These are phyloP conservation scores for Penicillium corylophilum DNA, from an alignment of 2,329 filamentous ascomycete genomes.

Conservation along the genomic window DNA sequence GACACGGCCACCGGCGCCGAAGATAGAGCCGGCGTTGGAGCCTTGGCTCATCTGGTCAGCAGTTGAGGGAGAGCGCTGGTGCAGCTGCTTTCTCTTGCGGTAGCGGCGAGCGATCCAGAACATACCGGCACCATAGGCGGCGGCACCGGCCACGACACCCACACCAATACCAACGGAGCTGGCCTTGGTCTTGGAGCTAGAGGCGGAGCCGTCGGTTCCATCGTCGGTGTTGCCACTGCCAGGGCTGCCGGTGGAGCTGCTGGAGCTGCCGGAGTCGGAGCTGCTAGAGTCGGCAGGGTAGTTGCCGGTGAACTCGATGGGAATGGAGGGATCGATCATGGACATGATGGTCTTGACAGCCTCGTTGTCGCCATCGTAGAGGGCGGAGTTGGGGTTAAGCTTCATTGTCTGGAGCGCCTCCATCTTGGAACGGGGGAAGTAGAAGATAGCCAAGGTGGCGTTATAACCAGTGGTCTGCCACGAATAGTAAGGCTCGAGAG, in stretches of 20 bases:
- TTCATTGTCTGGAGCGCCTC: slow-evolving; percentile 68
- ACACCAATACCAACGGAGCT: slow-evolving; percentile 67
- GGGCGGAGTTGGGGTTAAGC: slow-evolving; percentile 65
- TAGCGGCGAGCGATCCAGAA: slow-evolving; percentile 88
- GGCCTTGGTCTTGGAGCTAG: slow-evolving; percentile 36
- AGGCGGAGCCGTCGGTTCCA: slow-evolving; percentile 51
- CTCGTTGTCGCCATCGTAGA: slow-evolving; percentile 69
- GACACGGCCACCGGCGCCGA: slow-evolving; percentile 46
- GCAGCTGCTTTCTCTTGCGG: slow-evolving; percentile 77
- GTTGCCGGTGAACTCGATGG: slow-evolving; percentile 53
- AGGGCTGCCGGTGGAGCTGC: slow-evolving; percentile 16
- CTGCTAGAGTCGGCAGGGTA: slow-evolving; percentile 19
- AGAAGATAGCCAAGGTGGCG: slow-evolving; percentile 74
- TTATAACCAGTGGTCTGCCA: slow-evolving; percentile 67
- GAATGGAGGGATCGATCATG: slow-evolving; percentile 82
- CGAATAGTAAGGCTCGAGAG: slow-evolving; percentile 75
- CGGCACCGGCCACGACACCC: slow-evolving; percentile 73
- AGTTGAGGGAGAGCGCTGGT: slow-evolving; percentile 73
- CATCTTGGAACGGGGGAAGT: slow-evolving; percentile 71
- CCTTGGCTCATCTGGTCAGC: slow-evolving; percentile 67
- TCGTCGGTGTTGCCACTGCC: slow-evolving; percentile 29
- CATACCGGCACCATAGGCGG: slow-evolving; percentile 91
- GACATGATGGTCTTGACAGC: slow-evolving; percentile 71
- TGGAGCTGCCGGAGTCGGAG: slow-evolving; percentile 44
- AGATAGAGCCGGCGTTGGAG: slow-evolving; percentile 37